Evolutionary conservation across 495 filamentous ascomycete genomes (phyloP).

Genomic region (Aspergillus diversus): DNA sequence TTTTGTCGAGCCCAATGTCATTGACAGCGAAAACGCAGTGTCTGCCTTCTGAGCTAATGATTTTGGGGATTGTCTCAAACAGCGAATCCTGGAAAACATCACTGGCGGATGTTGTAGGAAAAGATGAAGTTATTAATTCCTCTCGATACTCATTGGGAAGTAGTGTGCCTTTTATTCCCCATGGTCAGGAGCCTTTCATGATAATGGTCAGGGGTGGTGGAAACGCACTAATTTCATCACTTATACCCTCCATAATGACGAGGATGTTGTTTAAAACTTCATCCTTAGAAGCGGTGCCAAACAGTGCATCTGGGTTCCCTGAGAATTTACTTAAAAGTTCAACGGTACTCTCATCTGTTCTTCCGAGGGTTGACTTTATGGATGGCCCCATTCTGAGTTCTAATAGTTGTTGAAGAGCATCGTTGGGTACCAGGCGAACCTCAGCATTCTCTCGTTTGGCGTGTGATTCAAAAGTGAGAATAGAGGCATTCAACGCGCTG

Average conservation of each 20-base stretch:
- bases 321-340: constrained; percentile 53
- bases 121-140: constrained; percentile 21
- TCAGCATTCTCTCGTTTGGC: constrained; percentile 1
- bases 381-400: constrained; percentile 59
- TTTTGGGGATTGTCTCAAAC: constrained; percentile 1
- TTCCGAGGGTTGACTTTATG: constrained; percentile 50
- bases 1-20: background rate
- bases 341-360: constrained; percentile 46
- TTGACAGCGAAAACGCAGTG: constrained; percentile 24
- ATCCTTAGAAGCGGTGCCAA: constrained; percentile 31
- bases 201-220: background rate
- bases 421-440: constrained; percentile 37
- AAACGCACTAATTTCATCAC: constrained; percentile 43
- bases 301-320: constrained; percentile 43
- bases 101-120: constrained; percentile 4
- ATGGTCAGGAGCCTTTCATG: constrained; percentile 1
- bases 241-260: constrained; percentile 53
- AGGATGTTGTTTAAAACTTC: constrained; percentile 35
- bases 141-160: constrained; percentile 26
- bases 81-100: constrained; percentile 22
- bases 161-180: constrained; percentile 18
- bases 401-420: constrained; percentile 55
- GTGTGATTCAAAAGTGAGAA: constrained; percentile 40
- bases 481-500: constrained; percentile 37
- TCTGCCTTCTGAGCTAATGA: constrained; percentile 10